Base-by-base conservation (phyloP, 306 rosid species). In the Alnus glutinosa region DNA sequence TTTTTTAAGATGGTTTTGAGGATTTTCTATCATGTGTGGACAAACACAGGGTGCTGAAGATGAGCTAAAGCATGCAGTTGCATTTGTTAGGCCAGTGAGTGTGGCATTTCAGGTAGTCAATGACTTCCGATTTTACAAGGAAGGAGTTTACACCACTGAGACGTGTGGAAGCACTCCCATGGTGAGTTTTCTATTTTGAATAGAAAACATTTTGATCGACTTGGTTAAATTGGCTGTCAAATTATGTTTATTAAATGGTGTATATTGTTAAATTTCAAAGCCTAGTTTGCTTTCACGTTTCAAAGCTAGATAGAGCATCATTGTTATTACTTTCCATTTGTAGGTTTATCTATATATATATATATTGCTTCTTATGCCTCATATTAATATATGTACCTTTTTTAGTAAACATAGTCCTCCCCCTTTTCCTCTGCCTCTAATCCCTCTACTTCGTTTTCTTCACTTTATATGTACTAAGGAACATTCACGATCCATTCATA, bases 41-140 rank as follows among this genome's bases (percentile, higher is more conserved):
- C 0, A 63, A 50, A n/a, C 83, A 76, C 89, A 95, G 99, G 97
- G 94, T 73, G 96, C 92, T 77, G 99, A 95, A 86, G 88, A 91
- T 84, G 98, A 90, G 74, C 76, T 96, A 81, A 93, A 93, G 90
- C 90, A 93, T 75, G 99, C 99, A 2, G 91, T 96, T 85, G 99
- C 91, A 70, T 71, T 90, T 73, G 92, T 75, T 78, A 85, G 96
- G 79, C 99, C 99, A 16, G 99, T 96, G 80, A 96, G 98, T 81
- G 88, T 96, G 68, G 98, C 99, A 67, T 96, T 91, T 84, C 50
- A 96, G 84, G 98, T 87, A 72, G 89, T 86, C 59, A 3, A 0
- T 0, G 76, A 49, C 71, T 96, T 96, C 85, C 85, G 84, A 66
- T 81, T 87, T 30, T 96, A 96, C 87, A 78, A 85, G 77, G 51